Conservation (phyloP, 495 filamentous ascomycete species). For the Neurospora sp. region DNA sequence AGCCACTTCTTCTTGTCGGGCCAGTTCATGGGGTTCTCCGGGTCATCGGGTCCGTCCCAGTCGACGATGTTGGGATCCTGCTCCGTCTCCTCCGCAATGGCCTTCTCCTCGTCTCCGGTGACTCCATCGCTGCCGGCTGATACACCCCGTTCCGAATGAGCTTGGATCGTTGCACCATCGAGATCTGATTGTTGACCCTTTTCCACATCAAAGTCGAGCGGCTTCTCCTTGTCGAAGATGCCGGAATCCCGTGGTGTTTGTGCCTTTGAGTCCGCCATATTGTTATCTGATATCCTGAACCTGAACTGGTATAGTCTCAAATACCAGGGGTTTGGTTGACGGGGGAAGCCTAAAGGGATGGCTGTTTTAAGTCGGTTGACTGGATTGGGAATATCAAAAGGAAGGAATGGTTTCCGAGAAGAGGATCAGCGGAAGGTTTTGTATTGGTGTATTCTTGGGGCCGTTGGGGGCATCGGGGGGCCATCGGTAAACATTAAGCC, state of each 20-base stretch:
- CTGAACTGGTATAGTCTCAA: background rate
- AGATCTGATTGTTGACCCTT: constrained; percentile 16
- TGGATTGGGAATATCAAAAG: background rate
- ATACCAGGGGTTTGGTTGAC: background rate
- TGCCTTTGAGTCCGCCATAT: constrained; percentile 16
- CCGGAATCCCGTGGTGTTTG: constrained; percentile 1
- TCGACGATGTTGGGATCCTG: constrained; percentile 29
- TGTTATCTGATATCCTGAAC: background rate
- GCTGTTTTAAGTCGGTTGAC: background rate
- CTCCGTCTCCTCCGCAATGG: constrained; percentile 5
- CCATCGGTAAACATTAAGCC: background rate
- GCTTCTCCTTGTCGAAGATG: background rate
- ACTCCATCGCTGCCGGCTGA: background rate
- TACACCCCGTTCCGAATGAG: constrained; percentile 2
- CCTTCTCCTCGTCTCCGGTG: background rate
- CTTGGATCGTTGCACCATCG: constrained; percentile 14
- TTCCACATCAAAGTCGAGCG: constrained; percentile 11
- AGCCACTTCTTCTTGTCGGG: constrained; percentile 51
- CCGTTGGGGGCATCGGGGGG: background rate
- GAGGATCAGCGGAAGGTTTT: background rate
- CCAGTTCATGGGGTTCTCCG: constrained; percentile 56
- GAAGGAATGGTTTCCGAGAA: background rate
- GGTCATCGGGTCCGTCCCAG: constrained; percentile 48
- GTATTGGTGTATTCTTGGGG: background rate
- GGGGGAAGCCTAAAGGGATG: background rate